Evolutionary conservation across 78 protist genomes (phyloP), one percentile per base, ranked within the genome.

Genomic region (Dictyostelium brefeldianum): DNA sequence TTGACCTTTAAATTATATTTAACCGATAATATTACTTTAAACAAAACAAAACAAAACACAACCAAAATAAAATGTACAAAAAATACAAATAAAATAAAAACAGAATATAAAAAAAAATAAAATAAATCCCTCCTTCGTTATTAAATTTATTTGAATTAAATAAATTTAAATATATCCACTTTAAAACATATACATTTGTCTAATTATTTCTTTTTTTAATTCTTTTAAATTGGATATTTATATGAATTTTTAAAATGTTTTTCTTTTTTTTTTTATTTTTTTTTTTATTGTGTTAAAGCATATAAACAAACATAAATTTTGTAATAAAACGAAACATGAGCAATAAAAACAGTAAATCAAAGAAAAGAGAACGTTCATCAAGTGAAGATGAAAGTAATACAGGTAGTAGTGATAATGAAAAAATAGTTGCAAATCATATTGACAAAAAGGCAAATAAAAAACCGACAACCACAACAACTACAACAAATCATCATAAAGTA

Each of bases 381-480:
- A 65, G 73, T 29, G 47, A 67, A 27, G 75, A 67, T 31, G 47
- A 67, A 48, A n/a, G n/a, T 2, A 36, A 36, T 36, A 36, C 43
- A 3, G 31, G 29, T 47, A 78, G 46, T 78, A 78, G 64, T 78
- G 46, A 43, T 2, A 56, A 31, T 78, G 70, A 71, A 20, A 29
- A 71, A n/a, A n/a, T 43, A 41, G 79, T 43, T 5, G 15, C 12
- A 20, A 70, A 70, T 7, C 14, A 20, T 8, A 18, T 20, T 41
- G 15, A 43, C 10, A 31, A 71, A 71, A 71, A 43, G 22, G 15
- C 31, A 20, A 8, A 43, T 4, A 17, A 43, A 31, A 27, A 17
- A 17, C 47, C 14, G 9, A 73, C 57, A 20, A n/a, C 56, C 43
- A 74, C 57, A 18, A 74, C 43, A 74, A 74, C 80, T 43, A 74